These are phyloP conservation scores for Septoria linicola DNA, from an alignment of 2,329 filamentous ascomycete genomes.

Conservation along the genomic window DNA sequence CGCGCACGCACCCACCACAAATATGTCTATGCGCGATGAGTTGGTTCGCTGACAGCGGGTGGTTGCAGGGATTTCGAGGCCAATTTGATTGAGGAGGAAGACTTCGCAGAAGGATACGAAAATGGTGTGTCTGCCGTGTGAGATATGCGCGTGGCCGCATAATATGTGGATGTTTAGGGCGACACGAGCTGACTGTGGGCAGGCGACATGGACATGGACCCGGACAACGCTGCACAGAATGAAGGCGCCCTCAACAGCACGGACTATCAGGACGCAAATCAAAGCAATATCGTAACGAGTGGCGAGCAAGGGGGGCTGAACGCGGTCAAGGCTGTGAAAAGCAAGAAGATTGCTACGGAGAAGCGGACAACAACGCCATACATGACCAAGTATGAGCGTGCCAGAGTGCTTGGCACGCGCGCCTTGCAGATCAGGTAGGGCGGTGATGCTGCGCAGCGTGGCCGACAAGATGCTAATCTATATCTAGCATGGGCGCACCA, in stretches of 20 bases:
- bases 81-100: constrained; percentile 47
- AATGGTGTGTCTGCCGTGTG: constrained; percentile 19
- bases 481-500: constrained; percentile 85
- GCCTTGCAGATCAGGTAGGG: constrained; percentile 89
- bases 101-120: constrained; percentile 56
- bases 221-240: constrained; percentile 18
- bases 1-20: constrained; percentile 13
- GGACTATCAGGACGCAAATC: constrained; percentile 35
- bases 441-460: neutral
- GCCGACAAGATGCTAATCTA: constrained; percentile 6
- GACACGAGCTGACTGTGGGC: constrained; percentile 1
- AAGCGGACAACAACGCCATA: constrained; percentile 92
- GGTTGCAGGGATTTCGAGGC: constrained; percentile 37
- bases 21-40: neutral
- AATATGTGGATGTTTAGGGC: neutral
- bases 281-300: constrained; percentile 46
- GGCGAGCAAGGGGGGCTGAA: constrained; percentile 50
- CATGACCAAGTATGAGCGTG: constrained; percentile 99
- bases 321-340: constrained; percentile 57
- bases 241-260: constrained; percentile 28
- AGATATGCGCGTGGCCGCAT: neutral
- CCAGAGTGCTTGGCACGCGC: constrained; percentile 86
- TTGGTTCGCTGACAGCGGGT: constrained; percentile 4
- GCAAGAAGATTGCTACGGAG: constrained; percentile 88
- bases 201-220: constrained; percentile 35